These are phyloP conservation scores for Macrophomina tecta DNA, from an alignment of 2,329 filamentous ascomycete genomes.

Conservation along the genomic window DNA sequence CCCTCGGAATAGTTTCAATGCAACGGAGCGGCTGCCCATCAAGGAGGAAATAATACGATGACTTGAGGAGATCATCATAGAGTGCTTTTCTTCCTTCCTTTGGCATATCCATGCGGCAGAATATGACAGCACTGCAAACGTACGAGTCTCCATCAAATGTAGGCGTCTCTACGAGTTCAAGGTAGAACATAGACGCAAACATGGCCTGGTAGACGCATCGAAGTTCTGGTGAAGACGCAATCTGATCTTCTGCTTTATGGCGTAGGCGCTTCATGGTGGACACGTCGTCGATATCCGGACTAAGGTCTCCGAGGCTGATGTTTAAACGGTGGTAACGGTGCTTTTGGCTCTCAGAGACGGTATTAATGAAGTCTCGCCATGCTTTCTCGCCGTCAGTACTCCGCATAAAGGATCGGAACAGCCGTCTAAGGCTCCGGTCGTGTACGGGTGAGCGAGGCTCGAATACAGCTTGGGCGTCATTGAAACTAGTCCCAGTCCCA, in stretches of 20 bases:
- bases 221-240: constrained; percentile 28
- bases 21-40: constrained; percentile 28
- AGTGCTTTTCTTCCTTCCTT: background rate
- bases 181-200: constrained; percentile 33
- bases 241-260: background rate
- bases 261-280: background rate
- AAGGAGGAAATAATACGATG: constrained; percentile 31
- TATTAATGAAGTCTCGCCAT: constrained; percentile 33
- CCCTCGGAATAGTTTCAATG: constrained; percentile 27
- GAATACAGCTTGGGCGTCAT: constrained; percentile 22
- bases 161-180: constrained; percentile 31
- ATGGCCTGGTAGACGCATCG: constrained; percentile 31
- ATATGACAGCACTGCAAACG: constrained; percentile 29
- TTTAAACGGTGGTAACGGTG: constrained; percentile 36
- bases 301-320: constrained; percentile 28
- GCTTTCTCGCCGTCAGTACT: constrained; percentile 35
- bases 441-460: constrained; percentile 34
- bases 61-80: constrained; percentile 4
- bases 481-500: constrained; percentile 34
- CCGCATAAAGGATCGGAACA: constrained; percentile 33
- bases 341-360: constrained; percentile 28
- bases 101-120: background rate
- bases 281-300: constrained; percentile 28
- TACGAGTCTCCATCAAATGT: constrained; percentile 6
- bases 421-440: constrained; percentile 33